Evolutionary conservation across 2,329 filamentous ascomycete genomes (phyloP).

Genomic region (Exophiala alcalophila): DNA sequence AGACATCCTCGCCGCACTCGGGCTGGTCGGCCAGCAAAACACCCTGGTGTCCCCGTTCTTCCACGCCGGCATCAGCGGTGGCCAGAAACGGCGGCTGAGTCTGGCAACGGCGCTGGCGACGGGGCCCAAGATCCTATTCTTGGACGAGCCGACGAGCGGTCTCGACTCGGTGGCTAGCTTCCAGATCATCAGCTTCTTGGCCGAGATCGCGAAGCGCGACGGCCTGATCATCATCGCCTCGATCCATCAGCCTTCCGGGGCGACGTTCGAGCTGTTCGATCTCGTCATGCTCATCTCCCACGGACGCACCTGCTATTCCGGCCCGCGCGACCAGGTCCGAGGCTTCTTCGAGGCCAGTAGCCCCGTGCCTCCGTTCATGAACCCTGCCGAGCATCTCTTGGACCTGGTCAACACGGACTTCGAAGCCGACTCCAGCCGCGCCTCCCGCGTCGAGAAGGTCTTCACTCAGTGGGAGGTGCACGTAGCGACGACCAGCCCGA

Average conservation of each 20-base stretch:
- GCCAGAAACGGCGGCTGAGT: conserved; percentile 77
- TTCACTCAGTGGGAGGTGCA: conserved; percentile 56
- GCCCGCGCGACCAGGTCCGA: conserved; percentile 56
- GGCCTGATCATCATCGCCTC: conserved; percentile 74
- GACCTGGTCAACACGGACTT: conserved; percentile 79
- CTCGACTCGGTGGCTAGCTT: conserved; percentile 73
- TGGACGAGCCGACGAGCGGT: conserved; percentile 82
- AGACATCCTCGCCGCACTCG: conserved; percentile 67
- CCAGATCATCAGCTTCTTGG: conserved; percentile 74
- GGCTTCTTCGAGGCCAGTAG: conserved; percentile 61
- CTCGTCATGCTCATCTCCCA: conserved; percentile 70
- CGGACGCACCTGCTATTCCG: conserved; percentile 71
- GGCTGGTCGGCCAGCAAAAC: conserved; percentile 65
- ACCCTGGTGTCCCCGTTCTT: conserved; percentile 78
- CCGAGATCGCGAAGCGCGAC: conserved; percentile 55
- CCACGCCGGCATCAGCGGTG: conserved; percentile 77
- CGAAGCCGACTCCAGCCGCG: conserved; percentile 46
- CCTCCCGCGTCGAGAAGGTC: conserved; percentile 45
- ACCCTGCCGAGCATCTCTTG: conserved; percentile 76
- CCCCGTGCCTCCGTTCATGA: conserved; percentile 66
- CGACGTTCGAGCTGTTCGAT: conserved; percentile 77
- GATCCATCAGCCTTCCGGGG: conserved; percentile 81
- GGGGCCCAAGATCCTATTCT: conserved; percentile 73
- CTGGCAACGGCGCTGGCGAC: conserved; percentile 80
- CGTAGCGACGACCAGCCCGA: conserved; percentile 34